These are phyloP conservation scores for Pleurotus giganteus DNA, from an alignment of 768 basidiomycete species.

Conservation along the genomic window DNA sequence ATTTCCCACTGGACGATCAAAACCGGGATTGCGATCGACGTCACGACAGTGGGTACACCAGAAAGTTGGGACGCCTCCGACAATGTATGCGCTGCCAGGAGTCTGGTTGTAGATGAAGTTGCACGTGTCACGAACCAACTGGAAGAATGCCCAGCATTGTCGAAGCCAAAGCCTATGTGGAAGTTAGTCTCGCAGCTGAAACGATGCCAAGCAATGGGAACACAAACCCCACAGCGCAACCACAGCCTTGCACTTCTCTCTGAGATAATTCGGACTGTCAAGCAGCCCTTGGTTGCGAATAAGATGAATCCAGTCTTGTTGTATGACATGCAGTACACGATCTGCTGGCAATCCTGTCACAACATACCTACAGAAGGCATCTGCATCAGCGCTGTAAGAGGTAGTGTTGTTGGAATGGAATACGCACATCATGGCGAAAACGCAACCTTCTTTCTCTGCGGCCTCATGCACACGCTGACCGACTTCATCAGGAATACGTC, in stretches of 20 bases:
- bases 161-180: conserved; percentile 63
- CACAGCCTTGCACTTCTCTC: conserved; percentile 67
- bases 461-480: conserved; percentile 70
- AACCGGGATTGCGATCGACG: conserved; percentile 65
- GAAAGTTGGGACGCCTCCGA: conserved; percentile 67
- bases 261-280: conserved; percentile 72
- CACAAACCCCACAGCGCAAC: conserved; percentile 68
- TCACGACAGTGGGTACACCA: conserved; percentile 76
- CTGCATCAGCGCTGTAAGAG: conserved; percentile 5
- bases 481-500: conserved; percentile 68
- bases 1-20: too few relatives aligned
- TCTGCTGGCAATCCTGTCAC: conserved; percentile 74
- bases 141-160: conserved; percentile 59
- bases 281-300: conserved; percentile 57
- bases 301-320: conserved; percentile 75
- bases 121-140: conserved; percentile 51
- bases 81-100: conserved; percentile 72
- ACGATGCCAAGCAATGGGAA: not conserved
- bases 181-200: not conserved
- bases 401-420: conserved; percentile 1
- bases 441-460: conserved; percentile 77
- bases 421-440: conserved; percentile 81
- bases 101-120: conserved; percentile 57
- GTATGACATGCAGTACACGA: conserved; percentile 62
- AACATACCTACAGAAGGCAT: conserved; percentile 70